A percentile compares a stretch with the other conserved stretches of the same genome.
Evolutionary conservation across 768 basidiomycete species (phyloP).

Genomic region (Ramaria sp.): DNA sequence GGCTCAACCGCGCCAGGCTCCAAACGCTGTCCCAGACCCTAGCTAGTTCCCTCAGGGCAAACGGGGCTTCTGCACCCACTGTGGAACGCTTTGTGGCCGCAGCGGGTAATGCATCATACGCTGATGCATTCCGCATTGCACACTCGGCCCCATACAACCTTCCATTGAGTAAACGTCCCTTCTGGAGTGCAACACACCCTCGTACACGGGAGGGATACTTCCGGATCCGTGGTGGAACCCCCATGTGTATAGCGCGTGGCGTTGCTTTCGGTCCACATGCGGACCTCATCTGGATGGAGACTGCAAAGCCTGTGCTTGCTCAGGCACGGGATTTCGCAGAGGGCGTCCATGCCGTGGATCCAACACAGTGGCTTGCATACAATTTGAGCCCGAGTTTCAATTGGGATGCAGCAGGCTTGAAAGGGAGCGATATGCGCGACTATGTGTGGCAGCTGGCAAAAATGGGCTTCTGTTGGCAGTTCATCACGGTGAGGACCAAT

Average conservation of each 20-base stretch:
- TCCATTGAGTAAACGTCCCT: slow-evolving; percentile 43
- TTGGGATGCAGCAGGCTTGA: slow-evolving; percentile 89
- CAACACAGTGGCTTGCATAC: slow-evolving; percentile 93
- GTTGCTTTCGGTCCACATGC: slow-evolving; percentile 92
- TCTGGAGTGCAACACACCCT: slow-evolving; percentile 94
- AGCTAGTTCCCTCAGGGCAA: slow-evolving; percentile 49
- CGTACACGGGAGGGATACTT: slow-evolving; percentile 94
- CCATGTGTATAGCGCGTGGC: slow-evolving; percentile 86
- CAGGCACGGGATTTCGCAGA: slow-evolving; percentile 90
- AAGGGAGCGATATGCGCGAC: slow-evolving; percentile 71
- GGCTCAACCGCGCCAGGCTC: slow-evolving; percentile 70
- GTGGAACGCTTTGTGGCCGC: slow-evolving; percentile 55
- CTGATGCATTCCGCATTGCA: slow-evolving; percentile 63
- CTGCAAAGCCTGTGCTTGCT: slow-evolving; percentile 82
- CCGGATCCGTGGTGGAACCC: slow-evolving; percentile 94
- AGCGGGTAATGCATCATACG: slow-evolving; percentile 57
- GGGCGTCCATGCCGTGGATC: slow-evolving; percentile 74
- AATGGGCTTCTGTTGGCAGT: slow-evolving; percentile 97
- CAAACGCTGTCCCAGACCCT: slow-evolving; percentile 69
- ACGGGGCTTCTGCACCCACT: slow-evolving; percentile 33
- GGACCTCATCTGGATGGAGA: slow-evolving; percentile 94
- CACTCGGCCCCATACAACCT: slow-evolving; percentile 64
- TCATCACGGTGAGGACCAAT: slow-evolving; percentile 73
- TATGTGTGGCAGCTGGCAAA: slow-evolving; percentile 92
- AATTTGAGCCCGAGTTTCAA: slow-evolving; percentile 92